phyloP scores from a whole-genome alignment of 106 monocot species.

The Triglochin maritima region DNA sequence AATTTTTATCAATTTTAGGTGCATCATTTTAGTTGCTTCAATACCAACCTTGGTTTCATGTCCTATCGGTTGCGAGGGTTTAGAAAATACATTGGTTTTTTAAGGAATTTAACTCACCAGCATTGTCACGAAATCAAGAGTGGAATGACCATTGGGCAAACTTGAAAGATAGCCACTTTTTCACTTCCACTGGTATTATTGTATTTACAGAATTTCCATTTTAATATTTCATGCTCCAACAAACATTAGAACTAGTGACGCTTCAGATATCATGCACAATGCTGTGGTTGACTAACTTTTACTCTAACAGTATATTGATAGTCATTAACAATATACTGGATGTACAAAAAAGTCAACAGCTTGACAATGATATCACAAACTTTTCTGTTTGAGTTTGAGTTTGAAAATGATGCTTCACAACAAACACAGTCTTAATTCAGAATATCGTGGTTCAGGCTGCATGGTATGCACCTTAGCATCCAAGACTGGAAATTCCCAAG shows the following conservation, averaged over 20 bases:
- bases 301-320: background rate
- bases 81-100: no score
- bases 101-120: no score
- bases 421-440: background rate
- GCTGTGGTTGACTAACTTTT: background rate
- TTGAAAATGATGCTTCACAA: background rate
- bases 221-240: no score
- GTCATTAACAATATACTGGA: no score
- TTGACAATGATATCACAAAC: background rate
- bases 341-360: background rate
- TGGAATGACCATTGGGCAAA: no score
- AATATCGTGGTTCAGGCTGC: conserved; percentile 31
- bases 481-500: conserved; percentile 88
- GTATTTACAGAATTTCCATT: background rate
- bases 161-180: no score
- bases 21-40: no score
- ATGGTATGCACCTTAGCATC: conserved; percentile 28
- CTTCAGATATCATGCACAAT: background rate
- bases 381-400: background rate
- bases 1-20: no score
- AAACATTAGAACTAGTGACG: no score
- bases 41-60: no score
- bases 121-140: no score
- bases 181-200: background rate
- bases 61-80: no score